These are phyloP conservation scores for Gynandropsis gynandra DNA, from an alignment of 345 rosid genomes.

Conservation along the genomic window DNA sequence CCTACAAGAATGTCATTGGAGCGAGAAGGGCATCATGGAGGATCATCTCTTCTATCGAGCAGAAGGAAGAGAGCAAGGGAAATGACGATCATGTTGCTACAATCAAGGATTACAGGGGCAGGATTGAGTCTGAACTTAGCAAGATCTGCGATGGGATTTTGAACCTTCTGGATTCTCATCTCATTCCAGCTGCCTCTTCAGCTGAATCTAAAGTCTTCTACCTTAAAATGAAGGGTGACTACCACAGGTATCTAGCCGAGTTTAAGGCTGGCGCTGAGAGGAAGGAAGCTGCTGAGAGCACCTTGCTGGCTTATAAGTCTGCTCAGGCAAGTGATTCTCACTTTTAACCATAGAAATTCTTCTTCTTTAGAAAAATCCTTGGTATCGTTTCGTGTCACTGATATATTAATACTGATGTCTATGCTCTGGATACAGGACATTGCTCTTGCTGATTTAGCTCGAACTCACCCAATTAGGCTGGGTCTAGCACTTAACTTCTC, in stretches of 20 bases:
- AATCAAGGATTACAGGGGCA: slow-evolving; percentile 71
- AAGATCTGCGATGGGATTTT: slow-evolving; percentile 57
- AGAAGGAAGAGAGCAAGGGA: slow-evolving; percentile 70
- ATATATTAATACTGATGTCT: background rate
- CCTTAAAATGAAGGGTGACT: slow-evolving; percentile 87
- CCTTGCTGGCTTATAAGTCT: slow-evolving; percentile 74
- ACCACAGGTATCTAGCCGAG: slow-evolving; percentile 82
- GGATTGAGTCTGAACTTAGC: slow-evolving; percentile 52
- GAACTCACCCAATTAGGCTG: slow-evolving; percentile 81
- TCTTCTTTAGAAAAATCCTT: background rate
- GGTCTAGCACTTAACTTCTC: slow-evolving; percentile 89
- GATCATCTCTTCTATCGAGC: slow-evolving; percentile 83
- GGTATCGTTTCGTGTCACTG: background rate
- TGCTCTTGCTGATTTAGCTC: slow-evolving; percentile 64
- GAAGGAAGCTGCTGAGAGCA: slow-evolving; percentile 86
- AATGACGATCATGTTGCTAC: slow-evolving; percentile 71
- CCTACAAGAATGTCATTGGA: slow-evolving; percentile 93
- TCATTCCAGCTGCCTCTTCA: slow-evolving; percentile 53
- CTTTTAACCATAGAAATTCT: no score
- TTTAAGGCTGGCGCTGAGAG: slow-evolving; percentile 74
- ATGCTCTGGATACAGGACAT: slow-evolving; percentile 44
- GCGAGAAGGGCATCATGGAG: slow-evolving; percentile 92
- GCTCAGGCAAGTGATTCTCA: slow-evolving; percentile 49
- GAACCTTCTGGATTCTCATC: slow-evolving; percentile 43
- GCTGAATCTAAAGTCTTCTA: slow-evolving; percentile 69